Evolutionary conservation across 208 protist genomes (phyloP), one percentile per base, ranked within the genome.

Genomic region (Hexamita inflata): DNA sequence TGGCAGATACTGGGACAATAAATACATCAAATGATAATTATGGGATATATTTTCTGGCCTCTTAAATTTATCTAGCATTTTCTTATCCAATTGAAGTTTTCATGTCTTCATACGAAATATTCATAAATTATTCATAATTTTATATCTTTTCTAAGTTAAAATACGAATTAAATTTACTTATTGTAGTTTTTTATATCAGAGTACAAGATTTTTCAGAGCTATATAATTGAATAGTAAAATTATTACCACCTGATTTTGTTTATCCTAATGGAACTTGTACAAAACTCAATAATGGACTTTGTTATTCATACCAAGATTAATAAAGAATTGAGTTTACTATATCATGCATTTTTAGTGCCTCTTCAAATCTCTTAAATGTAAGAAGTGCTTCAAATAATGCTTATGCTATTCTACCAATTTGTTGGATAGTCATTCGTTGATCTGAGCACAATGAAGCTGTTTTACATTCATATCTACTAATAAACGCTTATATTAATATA

Each of bases 1-100:
- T 89, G 9, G 89, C 83, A 1, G 95, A 97, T 75, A 98, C 95
- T n/a, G 95, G 95, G 82, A 96, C 92, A 58, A 95, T 86, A 53
- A 88, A 81, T 58, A 87, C 88, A 30, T 86, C 77, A 39, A 96
- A 77, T 29, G 86, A 82, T 19, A 97, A 76, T 24, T 83, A 79
- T 4, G 94, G 93, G 75, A 97, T 95, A 59, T 87, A 82, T 1
- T 78, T 62, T n/a, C 91, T 87, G 41, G 89, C 76, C 34, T 82
- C 70, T 30, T 86, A 82, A 74, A 96, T 90, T 19, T 13, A 45
- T 15, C 42, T 70, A 9, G 64, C 64, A 15, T 57, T 15, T 4
- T 53, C 4, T 24, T 53, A 4, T 24, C 45, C 45, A 24, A 53
- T 4, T 19, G 11, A 24, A 53, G 4, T 19, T 53, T 24, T 19